Evolutionary conservation across 805 yeast genomes (phyloP), one percentile per base, ranked within the genome.

Genomic region (Suhomyces sp.): DNA sequence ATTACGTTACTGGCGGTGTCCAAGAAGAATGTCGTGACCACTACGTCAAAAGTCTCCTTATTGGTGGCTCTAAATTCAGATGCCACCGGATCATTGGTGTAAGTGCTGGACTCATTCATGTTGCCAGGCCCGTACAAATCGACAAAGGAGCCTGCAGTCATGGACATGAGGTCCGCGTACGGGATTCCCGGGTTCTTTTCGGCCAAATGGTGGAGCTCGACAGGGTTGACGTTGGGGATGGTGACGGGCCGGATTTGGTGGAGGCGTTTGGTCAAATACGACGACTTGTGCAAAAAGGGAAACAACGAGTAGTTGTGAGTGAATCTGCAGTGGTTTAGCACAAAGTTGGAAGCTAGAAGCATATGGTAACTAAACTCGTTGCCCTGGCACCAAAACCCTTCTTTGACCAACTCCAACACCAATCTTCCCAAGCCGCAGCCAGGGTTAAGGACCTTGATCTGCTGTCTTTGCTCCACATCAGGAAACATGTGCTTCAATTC

Each of bases 111-210:
- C 4, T 67, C 48, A 13, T 65, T 62, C 48, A 75, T 56, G 48
- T 68, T 64, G 1, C 68, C 62, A 0, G 86, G 84, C 0, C 89
- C 88, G 63, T 85, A 86, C 15, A 86, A 68, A 55, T 86, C 91
- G 4, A 78, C 76, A 63, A 88, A 88, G 0, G 88, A 84, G 0
- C 94, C 94, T 0, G 90, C 84, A 1, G 84, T 78, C 79, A 87
- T 86, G 0, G 88, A 81, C 87, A 88, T 82, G 46, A 82, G 65
- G 6, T 82, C 83, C 12, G 64, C 72, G 35, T 76, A 76, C 0
- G 77, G 76, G 1, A 81, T 72, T 0, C 57, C 50, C 0, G 82
- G 82, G 47, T 74, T 60, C 10, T 66, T 56, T 1, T 49, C 50
- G 27, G 70, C 68, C 8, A 77, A 50, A 6, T 59, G 55, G 17